Base-by-base conservation (phyloP, 2,329 filamentous ascomycete genomes). In the Scedosporium aurantiacum region DNA sequence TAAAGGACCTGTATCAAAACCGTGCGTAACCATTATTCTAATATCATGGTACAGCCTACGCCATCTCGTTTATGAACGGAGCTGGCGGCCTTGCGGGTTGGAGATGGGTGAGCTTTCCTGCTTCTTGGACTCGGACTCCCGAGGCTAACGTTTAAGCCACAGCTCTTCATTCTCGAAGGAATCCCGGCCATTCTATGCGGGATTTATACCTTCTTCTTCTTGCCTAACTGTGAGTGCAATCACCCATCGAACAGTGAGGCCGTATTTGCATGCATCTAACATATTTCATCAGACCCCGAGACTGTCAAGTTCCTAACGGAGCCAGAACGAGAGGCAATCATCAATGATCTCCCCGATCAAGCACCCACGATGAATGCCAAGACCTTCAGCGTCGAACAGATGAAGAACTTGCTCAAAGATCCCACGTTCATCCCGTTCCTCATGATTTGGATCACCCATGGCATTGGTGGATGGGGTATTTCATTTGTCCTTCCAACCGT, bases 381-480 rank as follows among this genome's bases (percentile, higher is more conserved):
- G 58, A 68, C 66, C 0, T 61, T 68, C 28, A 65, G 67, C 45
- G 5, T 64, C 1, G 37, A 63, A 1, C 67, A 69, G 45, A 58
- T 67, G 37, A 67, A 65, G 23, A 58, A 58, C 5, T 58, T 69
- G 2, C 64, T 70, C 55, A 41, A 57, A 4, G 64, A 63, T 32
- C 64, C 68, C 0, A 68, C 66, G 0, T 67, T 69, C 45, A 16
- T 68, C 7, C 67, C 67, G 0, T 70, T 69, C 37, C 60, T 66
- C 7, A 52, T 68, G 47, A 66, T 69, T 12, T 69, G 68, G 68
- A 67, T 69, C 21, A 67, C 66, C 0, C 68, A 70, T 18, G 68
- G 68, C 10, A 69, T 70, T 5, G 67, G 68, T 12, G 68, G 68
- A n/a, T 68, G 66, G 63, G 67, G 68, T 1, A 68, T 69, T 32